Conservation (phyloP, 176 grass and related monocot genomes). For the Oryza coarctata region DNA sequence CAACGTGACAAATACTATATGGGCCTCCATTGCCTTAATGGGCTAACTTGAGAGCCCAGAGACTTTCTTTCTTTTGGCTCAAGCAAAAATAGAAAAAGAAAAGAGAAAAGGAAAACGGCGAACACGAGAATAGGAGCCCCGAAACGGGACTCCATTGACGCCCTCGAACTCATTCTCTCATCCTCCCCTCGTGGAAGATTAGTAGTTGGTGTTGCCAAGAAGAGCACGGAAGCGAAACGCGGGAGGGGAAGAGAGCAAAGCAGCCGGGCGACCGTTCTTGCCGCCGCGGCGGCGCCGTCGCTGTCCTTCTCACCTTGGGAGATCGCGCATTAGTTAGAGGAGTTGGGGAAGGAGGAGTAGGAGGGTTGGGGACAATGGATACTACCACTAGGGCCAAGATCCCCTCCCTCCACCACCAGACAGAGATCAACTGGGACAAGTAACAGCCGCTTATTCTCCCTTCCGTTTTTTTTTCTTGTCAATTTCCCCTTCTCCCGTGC, state of each 20-base stretch:
- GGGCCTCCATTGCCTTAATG: background rate
- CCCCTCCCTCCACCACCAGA: slow-evolving; percentile 69
- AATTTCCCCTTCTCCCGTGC: background rate
- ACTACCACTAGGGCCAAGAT: slow-evolving; percentile 45
- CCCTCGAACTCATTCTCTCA: slow-evolving; percentile 30
- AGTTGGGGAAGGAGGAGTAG: background rate
- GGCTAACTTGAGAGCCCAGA: slow-evolving; percentile 5
- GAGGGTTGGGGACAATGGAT: slow-evolving; percentile 42
- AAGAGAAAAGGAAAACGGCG: background rate
- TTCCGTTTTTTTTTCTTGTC: background rate
- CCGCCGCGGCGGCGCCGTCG: background rate
- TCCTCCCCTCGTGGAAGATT: background rate
- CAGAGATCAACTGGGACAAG: slow-evolving; percentile 99
- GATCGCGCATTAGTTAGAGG: slow-evolving; percentile 14
- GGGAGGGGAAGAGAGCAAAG: background rate
- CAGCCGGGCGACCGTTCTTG: background rate
- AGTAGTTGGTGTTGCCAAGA: slow-evolving; percentile 19
- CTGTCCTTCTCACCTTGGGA: background rate
- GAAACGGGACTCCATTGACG: slow-evolving; percentile 33
- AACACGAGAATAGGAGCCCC: background rate
- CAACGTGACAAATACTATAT: slow-evolving; percentile 10
- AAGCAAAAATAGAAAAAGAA: slow-evolving; percentile 16
- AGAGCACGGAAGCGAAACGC: slow-evolving; percentile 25
- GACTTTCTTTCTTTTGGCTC: slow-evolving; percentile 15
- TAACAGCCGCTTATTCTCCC: slow-evolving; percentile 28